phyloP scores from a whole-genome alignment of 345 rosid genomes.

The Eucalyptus decipiens region DNA sequence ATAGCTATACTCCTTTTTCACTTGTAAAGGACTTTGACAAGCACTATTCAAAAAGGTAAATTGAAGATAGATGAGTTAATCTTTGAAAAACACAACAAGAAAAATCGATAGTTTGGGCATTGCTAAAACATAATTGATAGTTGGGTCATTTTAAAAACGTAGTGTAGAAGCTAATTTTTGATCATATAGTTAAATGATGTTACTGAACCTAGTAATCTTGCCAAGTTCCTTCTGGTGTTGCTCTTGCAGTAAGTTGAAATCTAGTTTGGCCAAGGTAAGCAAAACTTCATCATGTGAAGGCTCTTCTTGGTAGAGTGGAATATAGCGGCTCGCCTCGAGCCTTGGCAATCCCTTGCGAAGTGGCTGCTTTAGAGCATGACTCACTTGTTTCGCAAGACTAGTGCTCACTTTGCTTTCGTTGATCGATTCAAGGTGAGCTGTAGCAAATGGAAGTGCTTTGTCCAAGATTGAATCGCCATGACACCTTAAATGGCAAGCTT shows the following conservation, averaged over 20 bases:
- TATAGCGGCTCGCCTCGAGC: neutral
- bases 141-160: neutral
- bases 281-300: neutral
- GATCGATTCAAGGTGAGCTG: neutral
- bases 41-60: neutral
- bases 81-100: neutral
- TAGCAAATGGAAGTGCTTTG: neutral
- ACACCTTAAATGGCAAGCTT: neutral
- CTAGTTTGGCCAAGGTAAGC: neutral
- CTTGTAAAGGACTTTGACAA: neutral
- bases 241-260: neutral
- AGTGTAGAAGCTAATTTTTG: neutral
- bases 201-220: neutral
- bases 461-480: slow-evolving; percentile 1
- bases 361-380: neutral
- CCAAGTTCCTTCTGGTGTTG: neutral
- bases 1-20: neutral
- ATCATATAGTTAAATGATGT: neutral
- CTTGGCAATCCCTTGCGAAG: neutral
- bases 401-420: neutral
- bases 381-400: neutral
- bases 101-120: neutral
- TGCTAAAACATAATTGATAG: neutral
- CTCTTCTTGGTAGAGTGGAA: neutral
- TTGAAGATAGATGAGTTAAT: neutral